Evolutionary conservation across 2,329 filamentous ascomycete species (phyloP).

Genomic region (Tolypocladium cylindrosporum): DNA sequence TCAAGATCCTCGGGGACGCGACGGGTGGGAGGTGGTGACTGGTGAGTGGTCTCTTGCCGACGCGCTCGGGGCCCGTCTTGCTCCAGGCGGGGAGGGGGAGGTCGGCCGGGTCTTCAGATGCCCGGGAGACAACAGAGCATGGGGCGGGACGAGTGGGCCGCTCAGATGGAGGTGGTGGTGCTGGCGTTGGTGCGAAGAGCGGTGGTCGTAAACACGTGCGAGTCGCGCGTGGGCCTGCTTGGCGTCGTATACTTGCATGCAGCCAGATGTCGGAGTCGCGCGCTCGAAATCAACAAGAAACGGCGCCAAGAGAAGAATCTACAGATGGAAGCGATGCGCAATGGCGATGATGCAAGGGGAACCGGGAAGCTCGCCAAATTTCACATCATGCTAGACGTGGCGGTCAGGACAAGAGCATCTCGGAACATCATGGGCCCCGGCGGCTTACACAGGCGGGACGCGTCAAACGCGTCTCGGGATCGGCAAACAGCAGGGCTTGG

Average conservation of each 20-base stretch:
- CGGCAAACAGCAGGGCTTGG: not conserved
- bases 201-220: not conserved
- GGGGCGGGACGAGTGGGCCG: constrained; percentile 7
- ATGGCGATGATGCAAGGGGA: not conserved
- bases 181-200: not conserved
- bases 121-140: not conserved
- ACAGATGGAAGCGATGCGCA: not conserved
- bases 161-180: not conserved
- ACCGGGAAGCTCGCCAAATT: not conserved
- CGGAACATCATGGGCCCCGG: not conserved
- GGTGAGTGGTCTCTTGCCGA: constrained; percentile 4
- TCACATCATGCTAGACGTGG: not conserved
- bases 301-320: not conserved
- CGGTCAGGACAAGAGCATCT: not conserved
- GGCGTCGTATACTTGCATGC: not conserved
- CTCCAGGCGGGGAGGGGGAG: not conserved
- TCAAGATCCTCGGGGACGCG: not conserved
- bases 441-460: not conserved
- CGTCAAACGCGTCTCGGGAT: not conserved
- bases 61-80: not conserved
- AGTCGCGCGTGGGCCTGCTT: not conserved
- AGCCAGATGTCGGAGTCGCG: not conserved
- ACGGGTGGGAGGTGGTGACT: constrained; percentile 12
- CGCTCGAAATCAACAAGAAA: not conserved
- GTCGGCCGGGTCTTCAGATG: not conserved